Conservation (phyloP, 306 rosid genomes). For the Potentilla sterilis region DNA sequence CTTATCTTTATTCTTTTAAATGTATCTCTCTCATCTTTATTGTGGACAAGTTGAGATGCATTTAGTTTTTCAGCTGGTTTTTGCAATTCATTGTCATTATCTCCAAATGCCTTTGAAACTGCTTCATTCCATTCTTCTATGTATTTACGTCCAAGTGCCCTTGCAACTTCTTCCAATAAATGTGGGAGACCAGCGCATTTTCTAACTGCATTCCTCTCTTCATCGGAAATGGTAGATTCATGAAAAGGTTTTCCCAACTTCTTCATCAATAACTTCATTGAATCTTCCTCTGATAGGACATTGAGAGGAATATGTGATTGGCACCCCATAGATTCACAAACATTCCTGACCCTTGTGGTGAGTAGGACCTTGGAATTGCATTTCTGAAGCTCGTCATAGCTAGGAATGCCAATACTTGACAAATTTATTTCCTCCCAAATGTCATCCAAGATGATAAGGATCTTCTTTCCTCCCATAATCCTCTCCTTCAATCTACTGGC, state of each 20-base stretch:
- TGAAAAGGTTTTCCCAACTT: background rate
- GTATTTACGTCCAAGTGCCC: slow-evolving; percentile 6
- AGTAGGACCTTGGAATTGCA: slow-evolving; percentile 18
- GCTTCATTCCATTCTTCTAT: no score
- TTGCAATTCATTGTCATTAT: no score
- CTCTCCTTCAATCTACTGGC: background rate
- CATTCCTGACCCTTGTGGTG: background rate
- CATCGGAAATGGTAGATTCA: background rate
- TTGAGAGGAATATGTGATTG: background rate
- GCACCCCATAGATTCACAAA: slow-evolving; percentile 12
- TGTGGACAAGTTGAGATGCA: no score
- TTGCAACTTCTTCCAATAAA: slow-evolving; percentile 18
- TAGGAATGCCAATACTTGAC: slow-evolving; percentile 12
- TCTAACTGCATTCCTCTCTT: background rate
- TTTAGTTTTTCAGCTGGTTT: no score
- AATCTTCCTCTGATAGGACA: slow-evolving; percentile 4
- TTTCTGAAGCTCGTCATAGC: background rate
- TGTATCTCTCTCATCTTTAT: background rate
- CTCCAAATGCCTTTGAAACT: no score
- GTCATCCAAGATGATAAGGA: slow-evolving; percentile 26
- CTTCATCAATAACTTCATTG: slow-evolving; percentile 15
- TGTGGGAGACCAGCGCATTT: slow-evolving; percentile 26
- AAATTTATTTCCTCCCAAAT: slow-evolving; percentile 9
- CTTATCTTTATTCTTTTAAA: no score
- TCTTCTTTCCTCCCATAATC: background rate